A percentile compares a stretch with the other conserved stretches of the same genome.
Conservation (phyloP, 108 stramenopile species). For the Cylindrotheca closterium region DNA sequence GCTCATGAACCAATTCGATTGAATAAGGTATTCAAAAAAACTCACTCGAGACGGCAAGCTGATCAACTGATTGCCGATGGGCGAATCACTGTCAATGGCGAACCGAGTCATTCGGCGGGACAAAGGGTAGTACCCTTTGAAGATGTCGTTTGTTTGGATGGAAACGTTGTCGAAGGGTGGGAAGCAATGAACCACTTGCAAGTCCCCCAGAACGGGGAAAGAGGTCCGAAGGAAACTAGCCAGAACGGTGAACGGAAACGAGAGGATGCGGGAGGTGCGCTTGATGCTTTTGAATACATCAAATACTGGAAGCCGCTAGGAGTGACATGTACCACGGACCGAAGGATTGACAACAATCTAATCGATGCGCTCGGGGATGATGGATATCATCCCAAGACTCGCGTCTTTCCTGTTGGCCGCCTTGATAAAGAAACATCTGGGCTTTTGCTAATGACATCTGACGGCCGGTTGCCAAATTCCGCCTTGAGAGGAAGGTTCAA, state of each 20-base stretch:
- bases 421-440: constrained; percentile 80
- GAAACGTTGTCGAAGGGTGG: constrained; percentile 58
- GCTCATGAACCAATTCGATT: constrained; percentile 53
- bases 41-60: constrained; percentile 70
- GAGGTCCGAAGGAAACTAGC: background rate
- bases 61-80: constrained; percentile 66
- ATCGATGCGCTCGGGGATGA: constrained; percentile 42
- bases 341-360: constrained; percentile 49
- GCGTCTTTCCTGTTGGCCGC: constrained; percentile 82
- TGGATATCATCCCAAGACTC: constrained; percentile 42
- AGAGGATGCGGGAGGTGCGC: background rate
- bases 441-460: constrained; percentile 63
- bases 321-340: constrained; percentile 78
- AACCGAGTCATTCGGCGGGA: constrained; percentile 30
- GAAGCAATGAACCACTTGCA: constrained; percentile 50
- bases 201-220: no score
- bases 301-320: constrained; percentile 85
- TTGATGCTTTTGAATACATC: constrained; percentile 47
- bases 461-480: constrained; percentile 78
- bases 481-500: constrained; percentile 48
- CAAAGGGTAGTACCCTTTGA: constrained; percentile 53
- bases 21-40: constrained; percentile 81
- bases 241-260: constrained; percentile 7
- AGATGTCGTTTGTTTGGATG: constrained; percentile 63
- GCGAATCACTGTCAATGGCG: constrained; percentile 65